Evolutionary conservation across 768 basidiomycete genomes (phyloP).

Genomic region (Mycena metata): DNA sequence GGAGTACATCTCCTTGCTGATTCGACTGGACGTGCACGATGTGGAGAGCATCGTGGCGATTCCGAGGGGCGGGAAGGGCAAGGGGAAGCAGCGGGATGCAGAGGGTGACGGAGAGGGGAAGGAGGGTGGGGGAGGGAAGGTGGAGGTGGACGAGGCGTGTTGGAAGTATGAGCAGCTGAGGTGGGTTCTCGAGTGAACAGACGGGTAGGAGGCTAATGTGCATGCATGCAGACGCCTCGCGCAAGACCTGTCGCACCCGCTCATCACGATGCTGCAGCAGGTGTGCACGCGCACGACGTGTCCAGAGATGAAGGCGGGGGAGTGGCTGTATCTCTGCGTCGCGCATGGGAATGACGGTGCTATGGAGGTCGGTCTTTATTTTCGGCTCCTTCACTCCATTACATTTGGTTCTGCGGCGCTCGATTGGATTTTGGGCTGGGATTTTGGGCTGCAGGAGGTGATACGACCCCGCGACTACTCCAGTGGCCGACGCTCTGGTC

Average conservation of each 20-base stretch:
- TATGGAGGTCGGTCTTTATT: conserved; percentile 82
- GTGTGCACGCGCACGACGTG: conserved; percentile 90
- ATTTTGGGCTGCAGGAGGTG: too few species aligned
- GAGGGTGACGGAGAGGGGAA: conserved; percentile 55
- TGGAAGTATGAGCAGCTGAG: conserved; percentile 82
- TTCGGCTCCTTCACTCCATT: too few species aligned
- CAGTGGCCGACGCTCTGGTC: too few species aligned
- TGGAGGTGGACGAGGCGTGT: conserved; percentile 82
- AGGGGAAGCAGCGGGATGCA: conserved; percentile 47
- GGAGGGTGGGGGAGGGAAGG: conserved; percentile 55
- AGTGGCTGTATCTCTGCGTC: conserved; percentile 97
- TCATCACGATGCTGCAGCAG: conserved; percentile 87
- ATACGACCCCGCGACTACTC: too few species aligned
- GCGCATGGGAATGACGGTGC: conserved; percentile 92
- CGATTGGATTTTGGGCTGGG: too few species aligned
- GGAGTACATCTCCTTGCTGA: conserved; percentile 92
- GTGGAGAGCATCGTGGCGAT: conserved; percentile 85
- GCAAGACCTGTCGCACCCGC: conserved; percentile 87
- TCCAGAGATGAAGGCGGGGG: conserved; percentile 99
- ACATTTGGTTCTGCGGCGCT: too few species aligned
- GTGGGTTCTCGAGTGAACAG: conserved; percentile 44
- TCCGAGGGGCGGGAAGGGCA: conserved; percentile 59
- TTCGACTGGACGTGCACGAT: conserved; percentile 89
- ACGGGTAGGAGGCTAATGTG: conserved; percentile 3
- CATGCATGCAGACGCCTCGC: conserved; percentile 77